Evolutionary conservation across 768 basidiomycete genomes (phyloP).

Genomic region (Serendipita vermifera): DNA sequence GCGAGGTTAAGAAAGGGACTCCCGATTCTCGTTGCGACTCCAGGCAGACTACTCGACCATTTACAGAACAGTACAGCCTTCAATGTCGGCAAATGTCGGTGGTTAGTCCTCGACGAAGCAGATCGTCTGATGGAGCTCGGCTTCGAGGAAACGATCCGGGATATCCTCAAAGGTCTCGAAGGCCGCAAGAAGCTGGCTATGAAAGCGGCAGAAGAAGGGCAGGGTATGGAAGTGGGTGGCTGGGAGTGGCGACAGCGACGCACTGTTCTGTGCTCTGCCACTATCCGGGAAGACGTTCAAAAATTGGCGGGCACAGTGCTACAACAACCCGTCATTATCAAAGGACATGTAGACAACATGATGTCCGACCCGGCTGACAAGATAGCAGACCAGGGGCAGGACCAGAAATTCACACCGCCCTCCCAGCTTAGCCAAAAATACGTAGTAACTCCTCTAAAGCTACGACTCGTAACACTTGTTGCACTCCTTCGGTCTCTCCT

Average conservation of each 20-base stretch:
- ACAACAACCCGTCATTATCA: slow-evolving; percentile 68
- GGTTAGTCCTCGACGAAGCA: slow-evolving; percentile 95
- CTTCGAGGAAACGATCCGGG: slow-evolving; percentile 89
- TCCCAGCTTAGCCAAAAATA: slow-evolving; percentile 89
- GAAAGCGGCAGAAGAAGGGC: slow-evolving; percentile 53
- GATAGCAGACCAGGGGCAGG: slow-evolving; percentile 12
- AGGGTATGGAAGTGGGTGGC: slow-evolving; percentile 58
- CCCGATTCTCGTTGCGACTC: slow-evolving; percentile 90
- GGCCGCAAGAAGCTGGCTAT: slow-evolving; percentile 62
- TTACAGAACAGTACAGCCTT: slow-evolving; percentile 91
- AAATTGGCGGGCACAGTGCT: slow-evolving; percentile 78
- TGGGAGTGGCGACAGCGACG: slow-evolving; percentile 78
- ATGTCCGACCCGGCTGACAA: slow-evolving; percentile 19
- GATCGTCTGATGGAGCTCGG: slow-evolving; percentile 97
- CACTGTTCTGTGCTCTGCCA: slow-evolving; percentile 92
- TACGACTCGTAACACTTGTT: slow-evolving; percentile 83
- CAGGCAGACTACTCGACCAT: slow-evolving; percentile 89
- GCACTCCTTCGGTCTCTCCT: slow-evolving; percentile 75
- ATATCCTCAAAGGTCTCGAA: slow-evolving; percentile 77
- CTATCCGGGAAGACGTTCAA: slow-evolving; percentile 89
- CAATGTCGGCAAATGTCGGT: slow-evolving; percentile 84
- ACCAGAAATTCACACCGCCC: slow-evolving; percentile 76
- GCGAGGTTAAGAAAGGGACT: slow-evolving; percentile 86
- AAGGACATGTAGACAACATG: slow-evolving; percentile 44
- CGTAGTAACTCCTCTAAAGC: slow-evolving; percentile 77